A percentile compares a stretch with the other conserved stretches of the same genome.
Evolutionary conservation across 2,329 filamentous ascomycete species (phyloP).

Genomic region (Cladosporium cucumerinum): DNA sequence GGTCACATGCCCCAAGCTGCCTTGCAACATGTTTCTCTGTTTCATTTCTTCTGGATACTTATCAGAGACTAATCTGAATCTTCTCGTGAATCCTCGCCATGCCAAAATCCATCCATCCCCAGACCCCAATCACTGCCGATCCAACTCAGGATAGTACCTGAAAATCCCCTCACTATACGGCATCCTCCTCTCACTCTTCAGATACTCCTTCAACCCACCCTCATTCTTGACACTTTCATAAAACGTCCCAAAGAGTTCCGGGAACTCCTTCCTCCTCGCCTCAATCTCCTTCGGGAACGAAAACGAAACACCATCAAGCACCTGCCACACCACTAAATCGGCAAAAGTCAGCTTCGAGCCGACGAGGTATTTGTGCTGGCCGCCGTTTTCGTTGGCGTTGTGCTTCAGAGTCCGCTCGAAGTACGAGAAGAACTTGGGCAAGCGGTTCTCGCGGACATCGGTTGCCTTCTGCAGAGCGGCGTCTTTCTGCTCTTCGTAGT

Average conservation of each 20-base stretch:
- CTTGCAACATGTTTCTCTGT: background rate
- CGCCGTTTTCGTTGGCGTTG: constrained; percentile 53
- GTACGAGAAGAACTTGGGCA: constrained; percentile 71
- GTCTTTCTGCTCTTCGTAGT: constrained; percentile 73
- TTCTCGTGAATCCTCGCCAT: no score
- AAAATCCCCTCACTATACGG: constrained; percentile 65
- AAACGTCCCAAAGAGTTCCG: constrained; percentile 58
- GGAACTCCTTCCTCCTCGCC: constrained; percentile 56
- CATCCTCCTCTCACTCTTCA: constrained; percentile 61
- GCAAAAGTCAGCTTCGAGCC: constrained; percentile 65
- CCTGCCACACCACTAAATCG: constrained; percentile 71
- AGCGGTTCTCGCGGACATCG: constrained; percentile 57
- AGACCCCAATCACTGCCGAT: constrained; percentile 41
- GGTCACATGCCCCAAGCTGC: background rate
- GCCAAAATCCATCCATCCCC: no score
- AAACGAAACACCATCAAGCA: constrained; percentile 54
- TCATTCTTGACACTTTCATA: constrained; percentile 61
- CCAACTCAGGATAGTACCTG: constrained; percentile 70
- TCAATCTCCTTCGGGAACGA: constrained; percentile 68
- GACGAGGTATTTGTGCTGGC: constrained; percentile 62
- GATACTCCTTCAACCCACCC: constrained; percentile 64
- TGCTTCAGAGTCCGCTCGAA: constrained; percentile 64
- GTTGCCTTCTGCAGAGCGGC: constrained; percentile 58
- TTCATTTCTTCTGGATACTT: background rate
- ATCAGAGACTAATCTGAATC: background rate